Evolutionary conservation across 495 filamentous ascomycete genomes (phyloP).

Genomic region (Aspergillus saccharolyticus): DNA sequence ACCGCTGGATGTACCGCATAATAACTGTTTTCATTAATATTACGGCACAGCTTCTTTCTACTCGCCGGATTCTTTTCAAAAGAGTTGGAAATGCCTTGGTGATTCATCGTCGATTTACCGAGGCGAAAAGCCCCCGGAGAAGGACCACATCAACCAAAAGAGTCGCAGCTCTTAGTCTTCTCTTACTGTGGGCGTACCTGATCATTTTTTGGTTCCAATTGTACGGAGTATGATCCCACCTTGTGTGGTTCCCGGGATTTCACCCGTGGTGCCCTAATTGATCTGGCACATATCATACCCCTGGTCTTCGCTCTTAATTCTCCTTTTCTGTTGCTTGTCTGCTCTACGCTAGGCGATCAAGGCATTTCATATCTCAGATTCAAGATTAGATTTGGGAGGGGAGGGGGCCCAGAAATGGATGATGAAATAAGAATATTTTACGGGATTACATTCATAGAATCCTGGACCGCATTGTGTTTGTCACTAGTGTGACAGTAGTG

Average conservation of each 20-base stretch:
- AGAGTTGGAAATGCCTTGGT: not conserved
- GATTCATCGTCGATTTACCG: not conserved
- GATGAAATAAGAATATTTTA: conserved; percentile 5
- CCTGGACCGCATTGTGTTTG: conserved; percentile 23
- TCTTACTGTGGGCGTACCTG: not conserved
- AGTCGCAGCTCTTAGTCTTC: not conserved
- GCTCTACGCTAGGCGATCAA: not conserved
- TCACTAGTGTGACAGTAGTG: conserved; percentile 29
- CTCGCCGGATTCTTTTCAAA: not conserved
- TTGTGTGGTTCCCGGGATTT: not conserved
- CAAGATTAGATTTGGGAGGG: not conserved
- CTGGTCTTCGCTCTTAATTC: conserved; percentile 1
- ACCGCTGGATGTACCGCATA: not conserved
- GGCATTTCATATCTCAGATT: conserved; percentile 8
- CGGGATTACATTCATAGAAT: conserved; percentile 13
- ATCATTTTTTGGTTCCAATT: not conserved
- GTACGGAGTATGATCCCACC: not conserved
- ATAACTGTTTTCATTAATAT: not conserved
- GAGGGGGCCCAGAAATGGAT: not conserved
- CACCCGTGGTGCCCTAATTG: not conserved
- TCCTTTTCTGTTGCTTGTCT: not conserved
- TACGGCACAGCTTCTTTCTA: not conserved
- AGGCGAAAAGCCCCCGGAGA: not conserved
- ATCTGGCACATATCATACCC: not conserved
- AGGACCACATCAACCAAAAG: not conserved